Evolutionary conservation across 73 alveolate genomes (phyloP), one percentile per base, ranked within the genome.

Genomic region (Paraurostyla sp.): DNA sequence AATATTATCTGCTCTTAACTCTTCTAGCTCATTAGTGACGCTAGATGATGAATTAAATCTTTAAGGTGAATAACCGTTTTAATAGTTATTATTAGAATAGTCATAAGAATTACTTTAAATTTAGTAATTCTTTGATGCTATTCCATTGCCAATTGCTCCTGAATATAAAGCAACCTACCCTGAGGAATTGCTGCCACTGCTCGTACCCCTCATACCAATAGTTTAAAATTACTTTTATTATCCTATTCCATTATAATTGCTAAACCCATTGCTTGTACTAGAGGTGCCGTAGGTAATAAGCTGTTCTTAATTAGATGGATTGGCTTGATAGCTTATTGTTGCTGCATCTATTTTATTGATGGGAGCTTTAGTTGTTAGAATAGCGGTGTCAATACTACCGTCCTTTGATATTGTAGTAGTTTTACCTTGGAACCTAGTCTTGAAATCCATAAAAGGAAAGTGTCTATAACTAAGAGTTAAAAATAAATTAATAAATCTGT

Each of bases 321-420:
- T 73, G 32, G 40, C 52, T 35, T 78, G 49, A 32, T 40, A 32
- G 46, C 80, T 78, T 3, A 51, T 78, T 1, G 52, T 36, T 33
- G 60, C 71, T 11, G 59, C 50, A 38, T 50, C 80, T 4, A 54
- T 41, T 38, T 78, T 78, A 78, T 54, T 54, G 7, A 78, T 78
- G 11, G 89, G 89, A 1, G 40, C 89, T 23, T 49, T 54, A 4
- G 78, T 54, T 0, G 58, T 43, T 51, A 62, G 11, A 16, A 78
- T 78, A 20, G 78, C 89, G 23, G 63, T 54, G 29, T 78, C 80
- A 33, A 78, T 78, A 13, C 75, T 86, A 3, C 94, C 94, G 40
- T 88, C 94, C 71, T 88, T 88, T 27, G 87, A 57, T 1, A 88
- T 80, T 30, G 59, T 57, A 27, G 94, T 56, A 63, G 85, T 88